Conservation (phyloP, 2,329 filamentous ascomycete genomes). For the Bipolaris gigantea region DNA sequence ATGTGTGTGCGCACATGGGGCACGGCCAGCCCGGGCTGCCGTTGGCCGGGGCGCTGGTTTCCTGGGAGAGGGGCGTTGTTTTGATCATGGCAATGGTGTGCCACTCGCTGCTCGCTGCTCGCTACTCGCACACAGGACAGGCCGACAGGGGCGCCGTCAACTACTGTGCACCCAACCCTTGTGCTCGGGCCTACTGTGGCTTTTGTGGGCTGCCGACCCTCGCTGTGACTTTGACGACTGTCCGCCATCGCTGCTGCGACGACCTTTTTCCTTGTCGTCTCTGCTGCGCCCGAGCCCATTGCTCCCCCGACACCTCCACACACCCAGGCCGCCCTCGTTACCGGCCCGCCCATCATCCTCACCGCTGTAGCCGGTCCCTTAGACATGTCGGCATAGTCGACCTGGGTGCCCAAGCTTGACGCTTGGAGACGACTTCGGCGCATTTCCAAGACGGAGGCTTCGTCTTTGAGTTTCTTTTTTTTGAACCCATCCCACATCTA, state of each 20-base stretch:
- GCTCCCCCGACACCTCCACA: neutral
- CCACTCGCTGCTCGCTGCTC: constrained; percentile 18
- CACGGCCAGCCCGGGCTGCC: neutral
- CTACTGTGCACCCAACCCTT: constrained; percentile 21
- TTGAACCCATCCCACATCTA: too few species aligned
- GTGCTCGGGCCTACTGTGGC: constrained; percentile 17
- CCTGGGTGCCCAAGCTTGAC: constrained; percentile 30
- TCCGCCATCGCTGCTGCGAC: constrained; percentile 5
- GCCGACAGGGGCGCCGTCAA: constrained; percentile 15
- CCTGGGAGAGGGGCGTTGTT: constrained; percentile 22
- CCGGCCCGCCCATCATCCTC: constrained; percentile 13
- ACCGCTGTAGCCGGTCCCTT: constrained; percentile 22
- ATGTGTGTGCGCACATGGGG: neutral
- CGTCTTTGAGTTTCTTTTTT: neutral
- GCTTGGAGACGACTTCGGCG: constrained; percentile 29
- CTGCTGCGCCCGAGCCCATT: constrained; percentile 5
- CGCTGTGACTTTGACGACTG: constrained; percentile 16
- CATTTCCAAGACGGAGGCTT: constrained; percentile 4
- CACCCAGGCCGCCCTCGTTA: constrained; percentile 2
- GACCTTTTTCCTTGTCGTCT: constrained; percentile 7
- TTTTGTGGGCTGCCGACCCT: constrained; percentile 21
- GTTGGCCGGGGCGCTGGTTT: constrained; percentile 18
- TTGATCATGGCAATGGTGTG: constrained; percentile 17
- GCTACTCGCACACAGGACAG: constrained; percentile 3
- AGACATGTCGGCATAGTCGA: constrained; percentile 35